Conservation (phyloP, 805 yeast genomes). For the Candida koratica region DNA sequence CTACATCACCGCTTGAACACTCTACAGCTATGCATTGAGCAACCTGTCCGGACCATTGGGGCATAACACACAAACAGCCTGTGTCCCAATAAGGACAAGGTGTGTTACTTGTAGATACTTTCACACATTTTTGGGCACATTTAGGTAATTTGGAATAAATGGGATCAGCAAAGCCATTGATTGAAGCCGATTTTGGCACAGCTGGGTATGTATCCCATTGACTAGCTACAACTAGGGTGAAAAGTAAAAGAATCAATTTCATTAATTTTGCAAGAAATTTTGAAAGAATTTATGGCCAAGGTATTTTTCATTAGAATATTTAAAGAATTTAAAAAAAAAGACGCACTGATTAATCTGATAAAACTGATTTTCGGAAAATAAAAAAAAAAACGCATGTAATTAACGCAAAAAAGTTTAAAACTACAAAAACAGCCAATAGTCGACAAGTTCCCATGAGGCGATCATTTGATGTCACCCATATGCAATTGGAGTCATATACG, state of each 20-base stretch:
- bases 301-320: too few relatives aligned
- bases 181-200: slow-evolving; percentile 44
- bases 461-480: too few relatives aligned
- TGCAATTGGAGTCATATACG: too few relatives aligned
- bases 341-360: slow-evolving; percentile 9
- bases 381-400: slow-evolving; percentile 1
- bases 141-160: slow-evolving; percentile 34
- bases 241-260: slow-evolving; percentile 10
- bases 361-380: neutral
- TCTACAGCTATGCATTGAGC: slow-evolving; percentile 39
- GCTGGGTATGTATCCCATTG: slow-evolving; percentile 43
- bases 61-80: slow-evolving; percentile 48
- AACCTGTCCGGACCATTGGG: slow-evolving; percentile 42
- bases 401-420: slow-evolving; percentile 2
- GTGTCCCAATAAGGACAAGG: slow-evolving; percentile 54
- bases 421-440: neutral
- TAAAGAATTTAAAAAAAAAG: slow-evolving; percentile 5
- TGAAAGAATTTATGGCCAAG: neutral
- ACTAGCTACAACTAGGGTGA: slow-evolving; percentile 19
- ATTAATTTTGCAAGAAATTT: neutral
- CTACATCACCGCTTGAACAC: slow-evolving; percentile 36
- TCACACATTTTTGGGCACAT: slow-evolving; percentile 43
- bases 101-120: slow-evolving; percentile 35
- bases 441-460: neutral
- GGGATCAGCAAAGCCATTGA: slow-evolving; percentile 49